These are phyloP conservation scores for Penicillium sp. DNA, from an alignment of 2,329 filamentous ascomycete genomes.

Conservation along the genomic window DNA sequence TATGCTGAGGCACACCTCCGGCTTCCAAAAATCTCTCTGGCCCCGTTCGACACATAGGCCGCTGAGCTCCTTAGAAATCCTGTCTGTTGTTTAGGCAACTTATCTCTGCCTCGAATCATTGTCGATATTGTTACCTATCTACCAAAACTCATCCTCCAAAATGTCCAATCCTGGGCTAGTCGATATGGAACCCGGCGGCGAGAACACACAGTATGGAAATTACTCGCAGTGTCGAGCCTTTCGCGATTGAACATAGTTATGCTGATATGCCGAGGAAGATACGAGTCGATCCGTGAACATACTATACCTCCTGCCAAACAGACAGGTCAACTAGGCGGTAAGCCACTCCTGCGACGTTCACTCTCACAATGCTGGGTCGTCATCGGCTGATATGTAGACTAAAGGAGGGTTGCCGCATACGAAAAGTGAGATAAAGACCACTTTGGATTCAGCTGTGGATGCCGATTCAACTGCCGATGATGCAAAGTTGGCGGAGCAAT, in stretches of 20 bases:
- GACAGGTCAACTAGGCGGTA: slow-evolving; percentile 53
- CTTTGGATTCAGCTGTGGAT: slow-evolving; percentile 33
- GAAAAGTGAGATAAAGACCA: slow-evolving; percentile 26
- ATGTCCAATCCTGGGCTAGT: slow-evolving; percentile 52
- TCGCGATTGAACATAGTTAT: neutral
- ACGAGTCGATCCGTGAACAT: slow-evolving; percentile 52
- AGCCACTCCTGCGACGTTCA: neutral
- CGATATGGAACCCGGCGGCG: slow-evolving; percentile 55
- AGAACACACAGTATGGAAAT: slow-evolving; percentile 50
- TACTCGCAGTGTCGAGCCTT: neutral
- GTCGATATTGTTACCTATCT: no score
- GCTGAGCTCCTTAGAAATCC: no score
- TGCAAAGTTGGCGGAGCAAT: slow-evolving; percentile 47
- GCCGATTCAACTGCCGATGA: slow-evolving; percentile 39
- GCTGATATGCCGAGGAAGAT: slow-evolving; percentile 35
- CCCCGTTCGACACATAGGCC: no score
- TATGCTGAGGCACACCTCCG: no score
- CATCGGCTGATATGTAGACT: slow-evolving; percentile 7
- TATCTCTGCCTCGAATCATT: no score
- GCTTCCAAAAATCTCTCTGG: no score
- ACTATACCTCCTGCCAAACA: slow-evolving; percentile 48
- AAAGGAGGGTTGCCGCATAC: slow-evolving; percentile 26
- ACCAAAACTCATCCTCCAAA: neutral
- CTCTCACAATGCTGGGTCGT: neutral
- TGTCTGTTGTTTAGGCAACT: no score